phyloP scores from a whole-genome alignment of 306 rosid genomes.

The Datisca glomerata region DNA sequence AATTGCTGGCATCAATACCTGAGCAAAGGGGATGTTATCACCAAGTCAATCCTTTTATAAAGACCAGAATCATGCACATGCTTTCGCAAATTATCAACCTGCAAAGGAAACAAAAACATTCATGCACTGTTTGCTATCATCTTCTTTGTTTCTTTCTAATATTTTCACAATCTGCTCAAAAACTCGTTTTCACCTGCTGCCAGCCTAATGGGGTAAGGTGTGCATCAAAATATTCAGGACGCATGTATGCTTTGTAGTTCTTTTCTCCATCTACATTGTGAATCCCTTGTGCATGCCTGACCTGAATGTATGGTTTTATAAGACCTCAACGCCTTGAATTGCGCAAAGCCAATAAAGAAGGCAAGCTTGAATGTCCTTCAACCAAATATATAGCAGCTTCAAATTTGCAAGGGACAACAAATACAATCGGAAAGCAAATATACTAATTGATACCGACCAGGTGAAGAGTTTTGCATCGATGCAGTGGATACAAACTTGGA shows the following conservation, averaged over 20 bases:
- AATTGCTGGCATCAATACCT: constrained; percentile 18
- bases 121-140: neutral
- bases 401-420: constrained; percentile 11
- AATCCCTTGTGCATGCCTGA: constrained; percentile 49
- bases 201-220: constrained; percentile 40
- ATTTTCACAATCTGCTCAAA: neutral
- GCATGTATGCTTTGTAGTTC: constrained; percentile 32
- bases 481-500: constrained; percentile 32
- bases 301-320: constrained; percentile 34
- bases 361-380: constrained; percentile 23
- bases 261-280: constrained; percentile 46
- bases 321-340: constrained; percentile 21
- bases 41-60: constrained; percentile 34
- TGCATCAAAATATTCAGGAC: constrained; percentile 42
- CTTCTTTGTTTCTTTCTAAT: constrained; percentile 3
- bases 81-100: constrained; percentile 44
- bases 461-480: constrained; percentile 41
- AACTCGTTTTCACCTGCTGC: constrained; percentile 33
- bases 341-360: constrained; percentile 19
- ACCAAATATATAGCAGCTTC: constrained; percentile 16
- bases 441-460: constrained; percentile 26
- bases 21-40: constrained; percentile 32
- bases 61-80: constrained; percentile 34
- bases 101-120: constrained; percentile 2
- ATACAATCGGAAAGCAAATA: constrained; percentile 7